phyloP scores from a whole-genome alignment of 2,329 filamentous ascomycete species.

The Thelonectria olida region DNA sequence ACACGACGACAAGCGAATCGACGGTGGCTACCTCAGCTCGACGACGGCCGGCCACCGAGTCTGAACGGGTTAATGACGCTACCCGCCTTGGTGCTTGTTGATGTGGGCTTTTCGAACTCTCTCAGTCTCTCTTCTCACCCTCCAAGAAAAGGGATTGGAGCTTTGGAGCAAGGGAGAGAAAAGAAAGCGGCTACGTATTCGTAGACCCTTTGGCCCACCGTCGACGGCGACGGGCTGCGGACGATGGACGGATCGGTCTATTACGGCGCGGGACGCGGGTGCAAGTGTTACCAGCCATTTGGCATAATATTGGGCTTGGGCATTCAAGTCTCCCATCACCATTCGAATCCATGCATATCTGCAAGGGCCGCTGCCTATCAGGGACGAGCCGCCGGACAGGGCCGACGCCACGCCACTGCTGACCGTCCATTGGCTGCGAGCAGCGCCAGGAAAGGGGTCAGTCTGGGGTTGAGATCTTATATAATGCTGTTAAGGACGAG shows the following conservation, averaged over 20 bases:
- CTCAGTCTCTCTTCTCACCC: neutral
- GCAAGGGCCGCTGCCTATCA: slow-evolving; percentile 42
- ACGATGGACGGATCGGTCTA: slow-evolving; percentile 5
- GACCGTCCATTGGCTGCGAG: slow-evolving; percentile 27
- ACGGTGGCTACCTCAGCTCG: neutral
- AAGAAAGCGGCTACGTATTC: slow-evolving; percentile 9
- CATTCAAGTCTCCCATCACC: slow-evolving; percentile 11
- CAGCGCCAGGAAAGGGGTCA: slow-evolving; percentile 27
- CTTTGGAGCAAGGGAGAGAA: slow-evolving; percentile 4
- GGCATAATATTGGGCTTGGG: slow-evolving; percentile 21
- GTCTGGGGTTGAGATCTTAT: slow-evolving; percentile 29
- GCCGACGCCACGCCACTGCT: slow-evolving; percentile 31
- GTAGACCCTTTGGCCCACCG: slow-evolving; percentile 2
- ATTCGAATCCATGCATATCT: slow-evolving; percentile 36
- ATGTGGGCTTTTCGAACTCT: slow-evolving; percentile 13
- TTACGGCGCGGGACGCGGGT: slow-evolving; percentile 17
- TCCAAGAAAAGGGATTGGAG: neutral
- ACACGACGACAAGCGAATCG: neutral
- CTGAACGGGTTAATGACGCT: slow-evolving; percentile 19
- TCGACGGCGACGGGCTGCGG: neutral
- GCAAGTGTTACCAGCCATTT: slow-evolving; percentile 12
- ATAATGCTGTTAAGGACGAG: slow-evolving; percentile 12
- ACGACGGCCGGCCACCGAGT: neutral
- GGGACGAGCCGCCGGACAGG: slow-evolving; percentile 32
- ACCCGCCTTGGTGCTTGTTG: slow-evolving; percentile 14